phyloP scores from a whole-genome alignment of 2,329 filamentous ascomycete species.

The Fusarium kyushuense region DNA sequence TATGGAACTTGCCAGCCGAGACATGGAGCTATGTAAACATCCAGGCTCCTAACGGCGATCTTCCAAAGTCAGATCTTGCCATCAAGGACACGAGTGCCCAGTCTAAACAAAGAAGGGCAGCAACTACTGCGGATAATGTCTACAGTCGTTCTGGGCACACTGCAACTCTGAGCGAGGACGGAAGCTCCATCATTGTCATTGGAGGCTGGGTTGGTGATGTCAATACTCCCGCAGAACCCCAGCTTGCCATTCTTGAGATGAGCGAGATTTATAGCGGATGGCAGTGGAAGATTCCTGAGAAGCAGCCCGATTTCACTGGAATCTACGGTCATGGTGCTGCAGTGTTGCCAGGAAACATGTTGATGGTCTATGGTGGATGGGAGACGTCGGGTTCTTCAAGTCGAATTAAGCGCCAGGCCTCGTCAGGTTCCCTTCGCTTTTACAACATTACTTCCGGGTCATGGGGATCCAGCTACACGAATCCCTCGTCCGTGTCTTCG shows the following conservation, averaged over 20 bases:
- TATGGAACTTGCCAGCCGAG: conserved; percentile 88
- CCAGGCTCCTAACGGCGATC: conserved; percentile 54
- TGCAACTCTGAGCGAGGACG: conserved; percentile 82
- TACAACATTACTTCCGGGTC: conserved; percentile 69
- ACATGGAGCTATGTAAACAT: conserved; percentile 86
- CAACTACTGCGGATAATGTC: conserved; percentile 58
- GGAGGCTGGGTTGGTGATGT: conserved; percentile 95
- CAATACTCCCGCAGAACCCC: conserved; percentile 80
- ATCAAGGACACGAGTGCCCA: conserved; percentile 51
- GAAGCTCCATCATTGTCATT: conserved; percentile 79
- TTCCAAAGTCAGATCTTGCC: conserved; percentile 67
- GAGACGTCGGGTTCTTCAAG: conserved; percentile 60
- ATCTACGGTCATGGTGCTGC: conserved; percentile 74
- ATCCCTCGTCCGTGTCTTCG: conserved; percentile 52
- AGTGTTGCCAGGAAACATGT: conserved; percentile 73
- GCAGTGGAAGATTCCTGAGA: conserved; percentile 74
- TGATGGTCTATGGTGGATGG: conserved; percentile 76
- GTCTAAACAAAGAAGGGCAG: conserved; percentile 23
- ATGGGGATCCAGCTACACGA: conserved; percentile 65
- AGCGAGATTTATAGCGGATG: conserved; percentile 80
- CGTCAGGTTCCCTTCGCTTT: conserved; percentile 55
- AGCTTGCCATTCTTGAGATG: conserved; percentile 81
- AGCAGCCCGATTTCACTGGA: conserved; percentile 60
- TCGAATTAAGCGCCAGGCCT: conserved; percentile 52
- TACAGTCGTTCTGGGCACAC: conserved; percentile 92